These are phyloP conservation scores for Saitozyma sp. DNA, from an alignment of 768 basidiomycete genomes.

Conservation along the genomic window DNA sequence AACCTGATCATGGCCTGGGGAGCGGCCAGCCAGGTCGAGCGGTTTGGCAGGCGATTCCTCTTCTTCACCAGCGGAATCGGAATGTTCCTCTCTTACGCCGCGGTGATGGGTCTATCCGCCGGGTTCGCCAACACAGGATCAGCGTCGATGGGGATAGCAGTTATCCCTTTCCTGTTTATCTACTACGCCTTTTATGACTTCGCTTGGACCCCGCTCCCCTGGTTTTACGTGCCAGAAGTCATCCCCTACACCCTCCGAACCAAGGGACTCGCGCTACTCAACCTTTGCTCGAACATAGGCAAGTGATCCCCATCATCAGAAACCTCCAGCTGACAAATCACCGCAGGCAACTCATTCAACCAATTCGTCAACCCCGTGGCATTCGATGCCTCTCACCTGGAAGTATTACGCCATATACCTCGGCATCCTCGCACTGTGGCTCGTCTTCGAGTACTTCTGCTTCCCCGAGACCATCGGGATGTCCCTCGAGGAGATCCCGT, in stretches of 20 bases:
- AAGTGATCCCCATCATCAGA: slow-evolving; percentile 33
- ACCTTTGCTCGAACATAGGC: slow-evolving; percentile 12
- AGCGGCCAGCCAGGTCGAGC: slow-evolving; percentile 31
- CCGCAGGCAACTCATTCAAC: slow-evolving; percentile 2
- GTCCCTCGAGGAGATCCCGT: slow-evolving; percentile 16
- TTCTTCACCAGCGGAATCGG: slow-evolving; percentile 25
- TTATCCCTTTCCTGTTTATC: slow-evolving; percentile 34
- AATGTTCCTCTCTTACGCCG: slow-evolving; percentile 24
- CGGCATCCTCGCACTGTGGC: slow-evolving; percentile 12
- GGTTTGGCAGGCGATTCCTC: slow-evolving; percentile 37
- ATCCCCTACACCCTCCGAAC: slow-evolving; percentile 73
- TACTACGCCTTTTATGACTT: slow-evolving; percentile 15
- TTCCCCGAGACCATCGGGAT: slow-evolving; percentile 27
- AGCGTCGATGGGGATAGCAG: slow-evolving; percentile 25
- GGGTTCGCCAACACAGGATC: slow-evolving; percentile 30
- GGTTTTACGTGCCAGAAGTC: slow-evolving; percentile 24
- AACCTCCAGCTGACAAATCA: too few relatives aligned
- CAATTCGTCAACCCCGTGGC: too few relatives aligned
- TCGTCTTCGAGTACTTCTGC: slow-evolving; percentile 22
- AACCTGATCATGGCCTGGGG: slow-evolving; percentile 24
- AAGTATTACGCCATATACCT: slow-evolving; percentile 23
- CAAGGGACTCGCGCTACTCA: slow-evolving; percentile 70
- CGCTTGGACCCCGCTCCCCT: slow-evolving; percentile 18
- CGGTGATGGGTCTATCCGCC: slow-evolving; percentile 34
- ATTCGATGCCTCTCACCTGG: not conserved